These are phyloP conservation scores for Paratinospora sagittata DNA, from an alignment of 164 flowering plant species.

Conservation along the genomic window DNA sequence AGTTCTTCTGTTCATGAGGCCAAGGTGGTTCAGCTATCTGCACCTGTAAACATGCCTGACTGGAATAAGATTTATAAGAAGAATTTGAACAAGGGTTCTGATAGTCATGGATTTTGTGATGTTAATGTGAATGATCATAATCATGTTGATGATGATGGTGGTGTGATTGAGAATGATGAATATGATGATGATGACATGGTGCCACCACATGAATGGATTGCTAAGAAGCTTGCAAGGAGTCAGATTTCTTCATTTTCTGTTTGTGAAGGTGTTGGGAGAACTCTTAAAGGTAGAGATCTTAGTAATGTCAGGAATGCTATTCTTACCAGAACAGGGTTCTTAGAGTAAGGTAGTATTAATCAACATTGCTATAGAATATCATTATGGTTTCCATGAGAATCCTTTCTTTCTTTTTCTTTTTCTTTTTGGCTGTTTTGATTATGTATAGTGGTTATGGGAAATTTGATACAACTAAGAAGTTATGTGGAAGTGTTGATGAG, in stretches of 20 bases:
- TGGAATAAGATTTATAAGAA: conserved; percentile 57
- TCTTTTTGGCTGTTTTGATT: background rate
- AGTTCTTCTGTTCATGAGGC: conserved; percentile 6
- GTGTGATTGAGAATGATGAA: background rate
- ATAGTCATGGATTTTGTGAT: conserved; percentile 6
- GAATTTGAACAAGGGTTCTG: conserved; percentile 17
- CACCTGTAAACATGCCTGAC: conserved; percentile 35
- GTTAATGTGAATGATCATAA: conserved; percentile 6
- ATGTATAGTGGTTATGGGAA: background rate
- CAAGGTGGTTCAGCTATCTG: conserved; percentile 35
- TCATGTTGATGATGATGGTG: conserved; percentile 11
- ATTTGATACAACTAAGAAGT: background rate
- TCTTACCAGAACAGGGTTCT: conserved; percentile 71
- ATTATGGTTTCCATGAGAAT: background rate
- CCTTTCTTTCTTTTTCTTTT: too few species aligned
- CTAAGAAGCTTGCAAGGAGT: conserved; percentile 56
- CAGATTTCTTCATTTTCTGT: conserved; percentile 73
- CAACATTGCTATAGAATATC: conserved; percentile 4
- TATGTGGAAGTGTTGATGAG: too few species aligned
- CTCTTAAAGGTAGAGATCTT: conserved; percentile 88
- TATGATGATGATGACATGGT: conserved; percentile 24
- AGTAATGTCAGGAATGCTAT: conserved; percentile 73
- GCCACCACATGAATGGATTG: conserved; percentile 87
- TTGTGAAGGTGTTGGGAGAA: conserved; percentile 84
- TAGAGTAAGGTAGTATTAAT: conserved; percentile 34